Evolutionary conservation across 2,329 filamentous ascomycete genomes (phyloP), one percentile per base, ranked within the genome.

Genomic region (Diaporthe australafricana): DNA sequence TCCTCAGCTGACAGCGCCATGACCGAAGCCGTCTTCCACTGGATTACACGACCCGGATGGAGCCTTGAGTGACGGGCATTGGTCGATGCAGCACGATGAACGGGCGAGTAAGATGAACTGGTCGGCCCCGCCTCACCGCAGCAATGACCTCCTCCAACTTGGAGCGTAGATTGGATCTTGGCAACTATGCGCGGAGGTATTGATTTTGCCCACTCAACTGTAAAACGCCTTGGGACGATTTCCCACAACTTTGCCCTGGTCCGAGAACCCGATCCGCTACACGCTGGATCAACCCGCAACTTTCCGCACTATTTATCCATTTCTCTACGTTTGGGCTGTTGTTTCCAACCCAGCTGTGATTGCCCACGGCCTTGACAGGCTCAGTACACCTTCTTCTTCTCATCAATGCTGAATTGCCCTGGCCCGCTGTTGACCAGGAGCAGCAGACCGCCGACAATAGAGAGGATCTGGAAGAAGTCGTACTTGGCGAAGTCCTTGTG

Each of bases 401-500:
- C 96, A 84, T 99, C 96, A 83, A 98, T 96, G 83, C 94, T 97
- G 88, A 98, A 93, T 84, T 98, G 95, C 75, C 96, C 96, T 12
- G 96, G 96, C 74, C 96, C 96, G 90, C 96, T 98, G 90, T 99
- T 99, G 85, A 98, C 95, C 76, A 99, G 90, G 76, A 99, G 92
- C 72, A 99, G 89, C 71, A 99, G 93, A 83, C 96, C 96, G 75
- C 96, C 96, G 76, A 98, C 96, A 81, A 99, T 99, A 67, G 96
- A 99, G 70, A 99, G 89, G 78, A 98, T 98, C 88, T 99, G 96
- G 92, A 99, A 99, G 89, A 99, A 99, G 83, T 99, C 96, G 90
- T 99, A 99, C 87, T 99, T 99, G 88, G 96, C 96, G 81, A 99
- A 99, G 84, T 99, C 96, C 90, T 98, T 98, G 89, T 98, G 96